These are phyloP conservation scores for Blastocystis sp. DNA, from an alignment of 352 stramenopile species.

Conservation along the genomic window DNA sequence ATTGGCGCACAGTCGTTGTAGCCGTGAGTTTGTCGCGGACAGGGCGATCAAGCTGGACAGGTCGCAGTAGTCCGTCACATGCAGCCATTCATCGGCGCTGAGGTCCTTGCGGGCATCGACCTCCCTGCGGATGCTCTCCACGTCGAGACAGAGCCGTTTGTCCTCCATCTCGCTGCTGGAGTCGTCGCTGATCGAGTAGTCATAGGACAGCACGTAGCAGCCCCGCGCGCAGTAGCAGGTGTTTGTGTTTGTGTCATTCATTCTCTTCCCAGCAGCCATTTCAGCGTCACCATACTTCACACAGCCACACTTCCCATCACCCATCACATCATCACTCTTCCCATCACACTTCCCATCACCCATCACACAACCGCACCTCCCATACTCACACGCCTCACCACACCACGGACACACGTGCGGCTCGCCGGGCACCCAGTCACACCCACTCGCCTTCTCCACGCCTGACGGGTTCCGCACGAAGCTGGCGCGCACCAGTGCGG, in stretches of 20 bases:
- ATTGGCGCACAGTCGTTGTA: not conserved
- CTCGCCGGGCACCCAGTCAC: no score
- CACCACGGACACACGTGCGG: not conserved
- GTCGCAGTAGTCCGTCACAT: not conserved
- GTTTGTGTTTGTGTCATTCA: no score
- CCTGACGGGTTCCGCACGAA: no score
- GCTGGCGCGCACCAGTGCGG: no score
- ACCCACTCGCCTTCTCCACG: no score
- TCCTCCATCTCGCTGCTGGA: not conserved
- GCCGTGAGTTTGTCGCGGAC: not conserved
- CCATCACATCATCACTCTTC: not conserved
- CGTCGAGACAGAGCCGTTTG: not conserved
- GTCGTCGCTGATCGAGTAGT: conserved; percentile 11
- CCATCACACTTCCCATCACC: not conserved
- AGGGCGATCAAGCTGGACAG: not conserved
- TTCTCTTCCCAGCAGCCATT: no score
- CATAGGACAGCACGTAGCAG: conserved; percentile 7
- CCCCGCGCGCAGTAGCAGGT: conserved; percentile 1
- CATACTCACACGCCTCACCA: not conserved
- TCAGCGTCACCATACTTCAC: no score
- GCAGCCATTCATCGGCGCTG: not conserved
- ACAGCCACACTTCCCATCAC: not conserved
- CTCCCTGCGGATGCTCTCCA: not conserved
- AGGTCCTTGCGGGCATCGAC: not conserved
- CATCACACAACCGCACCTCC: no score